phyloP scores from a whole-genome alignment of 2,329 filamentous ascomycete genomes.

The Penicillium sp. region DNA sequence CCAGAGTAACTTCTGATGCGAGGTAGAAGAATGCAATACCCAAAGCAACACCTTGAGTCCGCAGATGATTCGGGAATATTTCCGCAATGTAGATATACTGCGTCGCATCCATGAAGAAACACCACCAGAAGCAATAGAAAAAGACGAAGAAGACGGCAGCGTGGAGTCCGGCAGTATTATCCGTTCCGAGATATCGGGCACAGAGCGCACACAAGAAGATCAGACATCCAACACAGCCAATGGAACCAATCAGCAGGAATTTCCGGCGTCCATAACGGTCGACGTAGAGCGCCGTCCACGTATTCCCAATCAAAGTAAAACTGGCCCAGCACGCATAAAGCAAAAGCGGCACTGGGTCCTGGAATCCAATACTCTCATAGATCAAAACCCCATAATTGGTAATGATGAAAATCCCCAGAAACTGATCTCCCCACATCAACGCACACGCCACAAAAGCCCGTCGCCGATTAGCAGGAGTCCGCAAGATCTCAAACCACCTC shows the following conservation, averaged over 20 bases:
- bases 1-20: constrained; percentile 37
- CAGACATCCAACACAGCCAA: constrained; percentile 32
- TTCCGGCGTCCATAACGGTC: constrained; percentile 40
- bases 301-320: constrained; percentile 41
- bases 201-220: constrained; percentile 38
- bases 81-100: constrained; percentile 45
- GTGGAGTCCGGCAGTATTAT: constrained; percentile 35
- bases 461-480: constrained; percentile 41
- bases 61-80: constrained; percentile 45
- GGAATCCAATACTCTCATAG: constrained; percentile 42
- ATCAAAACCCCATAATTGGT: constrained; percentile 46
- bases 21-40: constrained; percentile 37
- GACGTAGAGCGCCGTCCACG: constrained; percentile 43
- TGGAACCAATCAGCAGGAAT: constrained; percentile 39
- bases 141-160: constrained; percentile 45
- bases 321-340: constrained; percentile 43
- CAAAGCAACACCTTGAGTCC: constrained; percentile 39
- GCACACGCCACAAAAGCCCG: constrained; percentile 42
- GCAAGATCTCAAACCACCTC: constrained; percentile 45
- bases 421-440: constrained; percentile 44
- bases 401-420: constrained; percentile 33
- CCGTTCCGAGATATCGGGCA: constrained; percentile 36
- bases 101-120: constrained; percentile 45
- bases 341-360: constrained; percentile 38
- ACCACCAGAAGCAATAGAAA: constrained; percentile 43